A percentile compares a stretch with the other conserved stretches of the same genome.
Evolutionary conservation across 768 basidiomycete species (phyloP).

Genomic region (Leccinum uliginosum): DNA sequence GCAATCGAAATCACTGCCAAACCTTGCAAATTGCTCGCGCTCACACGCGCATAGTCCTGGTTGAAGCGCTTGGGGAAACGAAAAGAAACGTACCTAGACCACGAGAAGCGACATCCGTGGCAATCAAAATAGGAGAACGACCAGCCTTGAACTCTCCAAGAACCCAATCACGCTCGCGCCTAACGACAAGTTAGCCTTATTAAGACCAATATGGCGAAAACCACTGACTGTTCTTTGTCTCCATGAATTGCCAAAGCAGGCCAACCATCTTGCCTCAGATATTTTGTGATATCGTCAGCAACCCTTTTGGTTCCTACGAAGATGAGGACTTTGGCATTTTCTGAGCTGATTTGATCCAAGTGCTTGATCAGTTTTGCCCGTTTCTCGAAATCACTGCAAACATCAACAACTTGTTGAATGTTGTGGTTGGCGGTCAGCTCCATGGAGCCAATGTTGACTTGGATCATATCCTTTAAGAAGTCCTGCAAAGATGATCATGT

Average conservation of each 20-base stretch:
- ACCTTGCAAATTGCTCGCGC: slow-evolving; percentile 27
- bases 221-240: slow-evolving; percentile 92
- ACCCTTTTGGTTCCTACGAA: slow-evolving; percentile 98
- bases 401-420: slow-evolving; percentile 92
- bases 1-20: slow-evolving; percentile 24
- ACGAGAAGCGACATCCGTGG: slow-evolving; percentile 99
- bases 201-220: not conserved
- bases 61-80: slow-evolving; percentile 32
- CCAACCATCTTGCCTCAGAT: slow-evolving; percentile 97
- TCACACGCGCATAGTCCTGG: slow-evolving; percentile 31
- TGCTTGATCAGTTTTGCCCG: slow-evolving; percentile 94
- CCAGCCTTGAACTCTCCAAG: slow-evolving; percentile 97
- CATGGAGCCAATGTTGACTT: slow-evolving; percentile 99
- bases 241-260: slow-evolving; percentile 99
- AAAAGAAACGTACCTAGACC: slow-evolving; percentile 88
- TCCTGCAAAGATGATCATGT: slow-evolving; percentile 48
- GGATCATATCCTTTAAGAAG: slow-evolving; percentile 94
- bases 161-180: slow-evolving; percentile 99
- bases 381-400: slow-evolving; percentile 97
- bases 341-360: slow-evolving; percentile 91
- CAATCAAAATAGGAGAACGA: slow-evolving; percentile 94
- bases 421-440: slow-evolving; percentile 98
- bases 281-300: slow-evolving; percentile 98
- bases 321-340: slow-evolving; percentile 98
- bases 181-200: slow-evolving; percentile 25